Conservation (phyloP, 2,329 filamentous ascomycete genomes). For the Didymella exigua region DNA sequence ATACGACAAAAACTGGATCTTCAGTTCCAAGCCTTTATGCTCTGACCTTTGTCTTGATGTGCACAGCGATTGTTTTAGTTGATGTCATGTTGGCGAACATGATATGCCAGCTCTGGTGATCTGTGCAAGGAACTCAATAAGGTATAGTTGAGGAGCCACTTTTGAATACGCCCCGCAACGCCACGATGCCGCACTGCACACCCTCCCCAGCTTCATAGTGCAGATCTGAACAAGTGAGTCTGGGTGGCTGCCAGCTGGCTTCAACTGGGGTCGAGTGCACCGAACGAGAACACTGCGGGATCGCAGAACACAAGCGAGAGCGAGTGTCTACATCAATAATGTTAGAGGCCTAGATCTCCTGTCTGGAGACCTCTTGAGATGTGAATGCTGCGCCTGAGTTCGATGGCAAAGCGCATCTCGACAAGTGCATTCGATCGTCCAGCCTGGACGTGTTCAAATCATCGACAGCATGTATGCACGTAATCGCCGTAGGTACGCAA, state of each 20-base stretch:
- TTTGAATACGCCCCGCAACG: neutral
- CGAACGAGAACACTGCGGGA: neutral
- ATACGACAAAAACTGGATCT: neutral
- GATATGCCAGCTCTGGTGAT: neutral
- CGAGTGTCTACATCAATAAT: neutral
- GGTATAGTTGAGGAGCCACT: neutral
- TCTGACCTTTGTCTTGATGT: neutral
- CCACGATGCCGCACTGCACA: slow-evolving; percentile 1
- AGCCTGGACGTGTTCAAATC: neutral
- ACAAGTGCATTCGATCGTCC: too few relatives aligned
- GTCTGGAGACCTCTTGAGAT: too few relatives aligned
- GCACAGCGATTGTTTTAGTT: neutral
- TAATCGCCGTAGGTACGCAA: neutral
- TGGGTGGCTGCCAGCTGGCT: neutral
- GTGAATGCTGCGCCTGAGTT: too few relatives aligned
- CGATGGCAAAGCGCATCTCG: too few relatives aligned
- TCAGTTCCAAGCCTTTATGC: neutral
- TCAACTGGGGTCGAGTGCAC: neutral
- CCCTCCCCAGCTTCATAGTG: neutral
- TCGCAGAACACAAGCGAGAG: slow-evolving; percentile 2
- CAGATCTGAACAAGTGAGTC: neutral
- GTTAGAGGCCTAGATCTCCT: too few relatives aligned
- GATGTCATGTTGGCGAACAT: neutral
- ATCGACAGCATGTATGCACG: neutral
- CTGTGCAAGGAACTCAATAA: neutral